Base-by-base conservation (phyloP, 176 grass and related monocot genomes). In the Thinopyrum elongatum region DNA sequence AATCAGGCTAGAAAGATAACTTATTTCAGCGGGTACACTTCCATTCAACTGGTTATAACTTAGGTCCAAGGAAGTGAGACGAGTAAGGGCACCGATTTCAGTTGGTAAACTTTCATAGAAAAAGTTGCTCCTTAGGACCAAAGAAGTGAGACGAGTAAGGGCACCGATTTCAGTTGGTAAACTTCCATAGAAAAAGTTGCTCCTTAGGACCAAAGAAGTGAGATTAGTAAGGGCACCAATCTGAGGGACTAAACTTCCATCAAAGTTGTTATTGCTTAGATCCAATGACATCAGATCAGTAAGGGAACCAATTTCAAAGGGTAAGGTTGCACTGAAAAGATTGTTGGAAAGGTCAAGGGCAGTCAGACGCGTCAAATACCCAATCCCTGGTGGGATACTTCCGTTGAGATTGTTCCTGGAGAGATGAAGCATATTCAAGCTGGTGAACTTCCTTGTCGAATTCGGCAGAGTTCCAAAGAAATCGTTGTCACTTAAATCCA, bases 401-500 rank as follows among this genome's bases (percentile, higher is more conserved):
- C 36, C 69, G 3, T 0, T 7, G 2, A 72, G 8, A 10, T 3
- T 6, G 15, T 8, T 31, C 1, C 1, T 0, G 2, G 13, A 26
- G 33, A 90, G 53, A 1, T 65, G 16, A n/a, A 90, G 42, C 8
- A 10, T 21, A 2, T 0, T 19, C 13, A 93, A 31, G 4, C 57
- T 66, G 3, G 21, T 22, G 15, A 80, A 21, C 15, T 31, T 31
- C 4, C 36, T 7, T 3, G 73, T 85, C 9, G 27, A 66, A 4
- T 62, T 38, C 3, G 90, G 38, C 62, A 88, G 26, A 4, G 9
- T 39, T 46, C 91, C 88, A 7, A 22, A 66, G 30, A 90, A 74
- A 69, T 30, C 80, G 51, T 87, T 93, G 0, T 3, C 0, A 11
- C 10, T 14, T 0, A 92, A 35, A 57, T 83, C 3, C 79, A 92